phyloP scores from a whole-genome alignment of 768 basidiomycete species.

The Lactarius sanguifluus region DNA sequence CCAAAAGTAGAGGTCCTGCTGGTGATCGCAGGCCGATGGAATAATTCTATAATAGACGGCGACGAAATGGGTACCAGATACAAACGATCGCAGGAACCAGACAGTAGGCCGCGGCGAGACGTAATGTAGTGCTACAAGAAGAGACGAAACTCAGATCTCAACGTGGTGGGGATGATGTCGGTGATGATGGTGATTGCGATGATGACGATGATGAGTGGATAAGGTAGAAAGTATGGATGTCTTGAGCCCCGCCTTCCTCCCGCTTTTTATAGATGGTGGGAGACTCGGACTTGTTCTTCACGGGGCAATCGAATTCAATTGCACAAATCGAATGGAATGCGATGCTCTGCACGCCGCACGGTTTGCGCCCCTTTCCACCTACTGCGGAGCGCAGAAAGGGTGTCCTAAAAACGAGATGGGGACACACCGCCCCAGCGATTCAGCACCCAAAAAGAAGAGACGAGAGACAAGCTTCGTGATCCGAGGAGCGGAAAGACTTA shows the following conservation, averaged over 20 bases:
- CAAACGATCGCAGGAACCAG: slow-evolving; percentile 1
- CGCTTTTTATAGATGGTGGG: neutral
- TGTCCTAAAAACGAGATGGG: slow-evolving; percentile 10
- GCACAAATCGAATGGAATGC: slow-evolving; percentile 25
- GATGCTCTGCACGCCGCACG: slow-evolving; percentile 14
- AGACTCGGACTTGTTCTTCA: too few species aligned
- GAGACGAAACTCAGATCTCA: neutral
- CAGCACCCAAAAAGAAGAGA: neutral
- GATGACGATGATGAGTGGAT: slow-evolving; percentile 7
- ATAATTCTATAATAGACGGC: slow-evolving; percentile 1
- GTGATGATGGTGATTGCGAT: neutral
- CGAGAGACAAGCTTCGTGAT: neutral
- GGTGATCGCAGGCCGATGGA: neutral
- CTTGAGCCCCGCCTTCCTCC: neutral
- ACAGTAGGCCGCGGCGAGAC: neutral
- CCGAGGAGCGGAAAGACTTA: neutral
- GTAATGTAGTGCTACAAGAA: slow-evolving; percentile 23
- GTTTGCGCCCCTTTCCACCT: slow-evolving; percentile 17
- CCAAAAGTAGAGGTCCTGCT: neutral
- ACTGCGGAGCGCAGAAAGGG: slow-evolving; percentile 15
- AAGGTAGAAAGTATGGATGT: neutral
- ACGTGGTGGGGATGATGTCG: neutral
- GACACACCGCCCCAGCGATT: neutral
- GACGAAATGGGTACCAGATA: slow-evolving; percentile 4
- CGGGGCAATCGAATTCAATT: slow-evolving; percentile 3